Evolutionary conservation across 768 basidiomycete genomes (phyloP).

Genomic region (Albatrellus ellisii): DNA sequence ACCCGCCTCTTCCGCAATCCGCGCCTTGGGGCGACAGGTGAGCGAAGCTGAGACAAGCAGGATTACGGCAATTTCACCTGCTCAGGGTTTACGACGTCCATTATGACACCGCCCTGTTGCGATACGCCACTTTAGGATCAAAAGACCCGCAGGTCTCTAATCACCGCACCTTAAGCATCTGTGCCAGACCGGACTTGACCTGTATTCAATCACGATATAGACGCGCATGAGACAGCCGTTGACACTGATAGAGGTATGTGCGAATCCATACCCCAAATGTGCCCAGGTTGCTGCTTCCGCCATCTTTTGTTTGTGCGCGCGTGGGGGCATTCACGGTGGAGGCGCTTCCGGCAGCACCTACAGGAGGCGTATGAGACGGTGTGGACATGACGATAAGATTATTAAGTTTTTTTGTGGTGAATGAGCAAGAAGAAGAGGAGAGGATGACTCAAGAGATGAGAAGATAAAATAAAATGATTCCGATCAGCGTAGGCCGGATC

Average conservation of each 20-base stretch:
- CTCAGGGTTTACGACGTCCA: conserved; percentile 87
- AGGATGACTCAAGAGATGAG: too few relatives aligned
- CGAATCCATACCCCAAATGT: conserved; percentile 56
- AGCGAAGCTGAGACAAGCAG: conserved; percentile 1
- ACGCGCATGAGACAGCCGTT: conserved; percentile 1
- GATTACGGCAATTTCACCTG: conserved; percentile 24
- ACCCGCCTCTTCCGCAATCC: conserved; percentile 94
- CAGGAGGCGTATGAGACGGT: background rate
- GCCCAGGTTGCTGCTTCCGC: conserved; percentile 45
- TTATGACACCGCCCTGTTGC: conserved; percentile 71
- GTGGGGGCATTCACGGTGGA: conserved; percentile 36
- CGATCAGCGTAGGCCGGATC: too few relatives aligned
- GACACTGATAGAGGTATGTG: conserved; percentile 1
- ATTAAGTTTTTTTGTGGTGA: background rate
- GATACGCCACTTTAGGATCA: conserved; percentile 2
- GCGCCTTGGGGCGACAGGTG: conserved; percentile 43
- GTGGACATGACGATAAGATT: background rate
- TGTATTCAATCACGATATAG: conserved; percentile 18
- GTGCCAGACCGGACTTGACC: conserved; percentile 91
- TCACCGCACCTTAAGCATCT: conserved; percentile 79
- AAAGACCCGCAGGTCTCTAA: conserved; percentile 5
- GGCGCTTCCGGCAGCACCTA: background rate
- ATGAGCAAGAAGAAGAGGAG: too few relatives aligned
- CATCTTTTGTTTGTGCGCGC: conserved; percentile 33
- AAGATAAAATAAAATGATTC: too few relatives aligned